These are phyloP conservation scores for Termitomyces heimii DNA, from an alignment of 768 basidiomycete species.

Conservation along the genomic window DNA sequence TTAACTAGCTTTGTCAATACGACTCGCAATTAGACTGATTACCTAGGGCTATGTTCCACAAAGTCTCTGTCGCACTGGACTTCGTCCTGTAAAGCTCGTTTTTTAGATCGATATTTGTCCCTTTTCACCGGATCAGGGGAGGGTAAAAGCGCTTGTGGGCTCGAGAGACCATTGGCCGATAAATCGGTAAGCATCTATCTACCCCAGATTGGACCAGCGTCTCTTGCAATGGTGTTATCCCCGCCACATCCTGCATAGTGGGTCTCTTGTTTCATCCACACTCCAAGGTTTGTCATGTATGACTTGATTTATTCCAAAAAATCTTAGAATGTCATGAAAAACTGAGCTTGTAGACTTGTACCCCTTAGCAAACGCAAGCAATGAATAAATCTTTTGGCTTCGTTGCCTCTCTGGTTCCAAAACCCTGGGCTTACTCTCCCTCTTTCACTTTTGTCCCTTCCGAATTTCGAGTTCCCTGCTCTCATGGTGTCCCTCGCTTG, in stretches of 20 bases:
- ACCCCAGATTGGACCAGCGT: background rate
- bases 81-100: background rate
- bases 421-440: background rate
- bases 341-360: background rate
- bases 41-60: background rate
- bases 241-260: conserved; percentile 15
- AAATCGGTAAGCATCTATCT: background rate
- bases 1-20: background rate
- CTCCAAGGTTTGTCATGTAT: conserved; percentile 22
- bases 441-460: background rate
- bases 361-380: conserved; percentile 26
- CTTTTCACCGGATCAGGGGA: background rate
- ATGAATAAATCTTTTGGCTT: conserved; percentile 19
- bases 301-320: conserved; percentile 13
- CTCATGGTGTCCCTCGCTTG: background rate
- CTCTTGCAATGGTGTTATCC: conserved; percentile 2
- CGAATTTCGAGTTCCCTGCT: background rate
- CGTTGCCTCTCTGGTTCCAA: background rate
- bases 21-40: background rate
- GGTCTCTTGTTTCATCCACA: conserved; percentile 18
- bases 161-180: background rate
- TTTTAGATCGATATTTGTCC: background rate
- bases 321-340: background rate
- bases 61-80: background rate
- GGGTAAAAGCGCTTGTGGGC: background rate